Base-by-base conservation (phyloP, 1,139 yeast species). In the Zygoascus sp. region DNA sequence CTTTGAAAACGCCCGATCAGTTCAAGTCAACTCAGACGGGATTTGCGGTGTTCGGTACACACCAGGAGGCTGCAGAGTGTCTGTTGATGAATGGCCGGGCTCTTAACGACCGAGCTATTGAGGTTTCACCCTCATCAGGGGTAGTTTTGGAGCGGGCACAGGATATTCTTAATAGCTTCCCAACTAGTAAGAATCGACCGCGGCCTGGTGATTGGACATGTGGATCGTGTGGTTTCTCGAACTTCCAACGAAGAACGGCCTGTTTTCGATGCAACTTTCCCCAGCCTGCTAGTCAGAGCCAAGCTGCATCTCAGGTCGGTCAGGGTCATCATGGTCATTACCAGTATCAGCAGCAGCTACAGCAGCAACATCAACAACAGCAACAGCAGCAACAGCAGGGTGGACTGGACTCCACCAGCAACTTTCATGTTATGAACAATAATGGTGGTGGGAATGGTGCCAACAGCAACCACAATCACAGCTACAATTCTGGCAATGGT, bases 151-250 rank as follows among this genome's bases (percentile, higher is more conserved):
- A 87, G 55, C 76, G 80, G 51, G 96, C 96, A 0, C 82, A 80
- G 54, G 95, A 84, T 36, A 76, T 89, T 44, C 70, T 90, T 49
- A 75, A 87, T 0, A 87, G 95, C 8, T 89, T 90, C 65, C 96
- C 96, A 11, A 82, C 89, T 21, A 81, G 87, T 43, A 89, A 89
- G 59, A 89, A 89, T 64, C 76, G 95, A 57, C 96, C 96, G 20
- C 75, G 97, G 60, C 97, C 97, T 0, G 97, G 97, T 20, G 97
- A 90, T 62, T 90, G 97, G 97, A 86, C 87, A 6, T 90, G 97
- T 67, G 96, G 96, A 15, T 82, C 92, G 5, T 90, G 97, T 71
- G 96, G 97, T 1, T 90, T 90, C 62, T 85, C 95, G 32, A 90
- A 90, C 63, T 90, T 90, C 68, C 97, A 90, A 67, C 79, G 97